phyloP scores from a whole-genome alignment of 768 basidiomycete genomes.

The Mrakia hoshinonis region DNA sequence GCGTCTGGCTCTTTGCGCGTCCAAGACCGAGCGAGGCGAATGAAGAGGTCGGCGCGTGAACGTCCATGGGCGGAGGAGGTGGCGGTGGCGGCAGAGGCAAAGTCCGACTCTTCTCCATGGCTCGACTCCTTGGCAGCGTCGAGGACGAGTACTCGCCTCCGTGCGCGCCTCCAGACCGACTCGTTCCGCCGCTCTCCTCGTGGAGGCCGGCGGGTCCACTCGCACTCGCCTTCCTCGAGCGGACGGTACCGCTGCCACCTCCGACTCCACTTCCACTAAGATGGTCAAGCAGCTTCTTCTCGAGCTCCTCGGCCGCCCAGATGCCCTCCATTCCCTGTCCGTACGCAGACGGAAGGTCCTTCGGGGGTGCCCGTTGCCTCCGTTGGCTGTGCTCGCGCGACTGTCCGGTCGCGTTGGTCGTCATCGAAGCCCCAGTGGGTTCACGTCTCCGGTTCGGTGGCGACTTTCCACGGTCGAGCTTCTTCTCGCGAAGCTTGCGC shows the following conservation, averaged over 20 bases:
- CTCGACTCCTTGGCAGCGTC: neutral
- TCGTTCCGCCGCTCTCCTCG: neutral
- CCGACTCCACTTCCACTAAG: neutral
- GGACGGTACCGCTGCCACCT: neutral
- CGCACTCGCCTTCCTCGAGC: constrained; percentile 8
- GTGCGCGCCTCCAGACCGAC: neutral
- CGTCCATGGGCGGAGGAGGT: neutral
- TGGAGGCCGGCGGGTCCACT: neutral
- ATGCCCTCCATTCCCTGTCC: constrained; percentile 22
- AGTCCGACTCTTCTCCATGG: constrained; percentile 15
- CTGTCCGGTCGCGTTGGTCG: neutral
- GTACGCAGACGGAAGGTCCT: constrained; percentile 22
- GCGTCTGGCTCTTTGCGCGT: constrained; percentile 1
- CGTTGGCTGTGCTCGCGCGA: neutral
- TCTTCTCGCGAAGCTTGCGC: constrained; percentile 5
- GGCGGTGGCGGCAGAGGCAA: constrained; percentile 1
- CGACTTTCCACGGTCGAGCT: neutral
- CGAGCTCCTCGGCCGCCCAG: constrained; percentile 23
- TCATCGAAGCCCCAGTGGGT: neutral
- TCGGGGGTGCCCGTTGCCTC: neutral
- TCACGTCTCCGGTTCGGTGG: neutral
- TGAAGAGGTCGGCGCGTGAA: neutral
- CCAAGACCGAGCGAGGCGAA: neutral
- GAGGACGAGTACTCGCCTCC: neutral
- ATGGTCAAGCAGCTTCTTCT: constrained; percentile 19